Base-by-base conservation (phyloP, 1,284 basidiomycete species). In the Trichosporon ovoides region DNA sequence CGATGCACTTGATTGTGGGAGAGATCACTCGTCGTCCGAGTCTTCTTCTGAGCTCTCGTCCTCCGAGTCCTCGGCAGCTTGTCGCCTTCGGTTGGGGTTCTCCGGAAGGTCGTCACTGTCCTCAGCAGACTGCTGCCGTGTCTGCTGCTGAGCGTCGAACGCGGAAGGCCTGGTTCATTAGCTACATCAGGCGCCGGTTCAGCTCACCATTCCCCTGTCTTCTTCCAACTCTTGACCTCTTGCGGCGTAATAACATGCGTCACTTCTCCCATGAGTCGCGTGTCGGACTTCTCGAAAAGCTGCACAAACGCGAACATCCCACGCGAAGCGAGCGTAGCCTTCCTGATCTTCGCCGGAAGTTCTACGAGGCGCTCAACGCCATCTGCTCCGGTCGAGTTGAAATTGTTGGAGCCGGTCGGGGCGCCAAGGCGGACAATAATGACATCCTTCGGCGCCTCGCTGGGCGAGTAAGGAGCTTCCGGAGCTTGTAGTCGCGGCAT, bases 121-220 rank as follows among this genome's bases (percentile, higher is more conserved):
- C 13, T 38, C 55, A 3, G 34, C 19, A 20, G 49, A 36, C 5
- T 28, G 38, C 13, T 38, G 49, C 10, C 36, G 48, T 7, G 36
- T 14, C 10, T 34, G 33, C 19, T 31, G 12, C 35, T 43, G 36
- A 1, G 38, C 31, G 28, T 43, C n/a, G 12, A n/a, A 28, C 0
- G 53, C 18, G 2, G 48, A 28, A 34, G 28, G 53, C 40, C 48
- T 55, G 50, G 9, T 16, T 2, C 2, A 19, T 48, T 9, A 48
- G 24, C 24, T 24, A 4, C 9, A n/a, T 3, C 4, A 11, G 11
- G 34, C 3, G 5, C 24, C 10, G 3, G 19, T 7, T 22, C 2
- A 7, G 68, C 73, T 52, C 36, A 75, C 73, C 73, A 75, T 36
- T 69, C 66, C 11, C 72, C 73, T n/a, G 64, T 53, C 55, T 65